These are phyloP conservation scores for Phragmites australis DNA, from an alignment of 176 grass and related monocot genomes.

Conservation along the genomic window DNA sequence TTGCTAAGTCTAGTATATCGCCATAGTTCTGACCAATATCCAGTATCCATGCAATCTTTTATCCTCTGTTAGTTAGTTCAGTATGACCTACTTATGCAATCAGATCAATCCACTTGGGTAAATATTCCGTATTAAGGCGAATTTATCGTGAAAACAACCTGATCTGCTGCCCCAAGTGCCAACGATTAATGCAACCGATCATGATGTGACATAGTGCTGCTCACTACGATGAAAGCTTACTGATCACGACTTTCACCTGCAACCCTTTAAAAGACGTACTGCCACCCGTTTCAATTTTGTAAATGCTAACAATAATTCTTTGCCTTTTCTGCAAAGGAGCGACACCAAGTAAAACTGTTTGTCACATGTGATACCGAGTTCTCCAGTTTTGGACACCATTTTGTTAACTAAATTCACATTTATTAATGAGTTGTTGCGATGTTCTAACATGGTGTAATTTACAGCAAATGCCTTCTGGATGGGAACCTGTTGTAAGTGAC, in stretches of 20 bases:
- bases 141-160: not conserved
- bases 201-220: not conserved
- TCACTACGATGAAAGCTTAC: not conserved
- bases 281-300: not conserved
- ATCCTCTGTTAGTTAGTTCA: not conserved
- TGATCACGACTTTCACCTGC: not conserved
- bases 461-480: constrained; percentile 70
- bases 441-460: constrained; percentile 40
- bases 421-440: not conserved
- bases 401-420: no score
- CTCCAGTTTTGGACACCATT: not conserved
- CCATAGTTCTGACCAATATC: not conserved
- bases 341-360: not conserved
- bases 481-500: constrained; percentile 86
- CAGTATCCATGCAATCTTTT: not conserved
- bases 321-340: not conserved
- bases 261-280: not conserved
- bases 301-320: no score
- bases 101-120: not conserved
- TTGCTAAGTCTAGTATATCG: not conserved
- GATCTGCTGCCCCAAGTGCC: not conserved
- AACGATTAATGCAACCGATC: not conserved
- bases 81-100: not conserved
- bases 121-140: not conserved
- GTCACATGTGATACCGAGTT: not conserved